Evolutionary conservation across 257 asterid genomes (phyloP), one percentile per base, ranked within the genome.

Genomic region (Nicotiana attenuata): DNA sequence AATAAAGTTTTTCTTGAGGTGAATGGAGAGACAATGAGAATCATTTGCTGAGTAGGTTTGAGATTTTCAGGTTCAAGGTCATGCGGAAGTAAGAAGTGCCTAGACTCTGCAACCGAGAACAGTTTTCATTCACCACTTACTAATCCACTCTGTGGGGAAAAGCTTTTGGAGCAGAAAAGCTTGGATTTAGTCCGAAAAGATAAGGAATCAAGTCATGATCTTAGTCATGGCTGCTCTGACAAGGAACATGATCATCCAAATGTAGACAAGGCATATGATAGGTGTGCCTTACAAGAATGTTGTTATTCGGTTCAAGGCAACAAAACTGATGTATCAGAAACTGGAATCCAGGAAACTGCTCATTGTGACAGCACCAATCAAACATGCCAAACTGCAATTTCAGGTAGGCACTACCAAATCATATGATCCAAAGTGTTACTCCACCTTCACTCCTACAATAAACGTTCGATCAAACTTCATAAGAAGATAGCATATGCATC

Each of bases 41-140:
- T 41, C 45, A 41, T 45, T 45, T 73, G 52, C 22, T 60, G 38
- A 61, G n/a, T 57, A 20, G 24, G 9, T 20, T 61, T 57, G 16
- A 61, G 63, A 41, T 13, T 47, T 69, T 52, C 83, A 29, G 83
- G 60, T 15, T 78, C 76, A 2, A 66, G 57, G 31, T 65, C 87
- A 47, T 75, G 83, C 47, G 80, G 68, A 47, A 80, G 10, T 4
- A 81, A 79, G 13, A 81, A 85, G 22, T 73, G 84, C 80, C 60
- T 78, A 17, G 66, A 81, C 11, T 63, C 85, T 20, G 76, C 29
- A 4, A 77, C 66, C 22, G 71, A 81, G 35, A 84, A 76, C 0
- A 5, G 33, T 80, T 45, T 71, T 67, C 45, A 61, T 35, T 81
- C 81, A 50, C 82, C 78, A 50, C 82, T 52, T 33, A 17, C 14